A percentile compares a stretch with the other conserved stretches of the same genome.
Evolutionary conservation across 305 asterid species (phyloP).

Genomic region (Fraxinus nigra): DNA sequence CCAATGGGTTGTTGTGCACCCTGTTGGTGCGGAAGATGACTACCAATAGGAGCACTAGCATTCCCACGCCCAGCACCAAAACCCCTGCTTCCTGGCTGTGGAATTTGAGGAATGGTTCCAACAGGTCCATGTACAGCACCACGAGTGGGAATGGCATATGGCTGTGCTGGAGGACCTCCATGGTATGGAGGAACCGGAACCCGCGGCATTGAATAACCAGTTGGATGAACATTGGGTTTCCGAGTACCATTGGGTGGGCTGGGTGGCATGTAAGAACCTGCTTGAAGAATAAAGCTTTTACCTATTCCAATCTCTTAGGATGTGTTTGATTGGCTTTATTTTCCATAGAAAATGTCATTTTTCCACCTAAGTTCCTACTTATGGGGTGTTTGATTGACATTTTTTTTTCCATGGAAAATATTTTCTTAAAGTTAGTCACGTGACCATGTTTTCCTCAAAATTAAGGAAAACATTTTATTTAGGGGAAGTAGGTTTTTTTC

Average conservation of each 20-base stretch:
- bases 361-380: background rate
- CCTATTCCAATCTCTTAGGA: background rate
- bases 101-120: conserved; percentile 88
- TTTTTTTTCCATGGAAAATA: background rate
- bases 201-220: conserved; percentile 84
- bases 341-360: background rate
- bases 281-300: conserved; percentile 24
- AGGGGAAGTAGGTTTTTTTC: background rate
- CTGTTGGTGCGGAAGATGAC: conserved; percentile 93
- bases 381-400: background rate
- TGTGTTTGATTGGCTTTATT: background rate
- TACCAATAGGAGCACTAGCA: conserved; percentile 80
- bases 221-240: conserved; percentile 76
- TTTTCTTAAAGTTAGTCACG: background rate
- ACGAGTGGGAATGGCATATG: conserved; percentile 94
- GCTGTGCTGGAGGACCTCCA: conserved; percentile 83
- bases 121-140: conserved; percentile 97
- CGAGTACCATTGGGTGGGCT: conserved; percentile 81
- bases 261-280: conserved; percentile 84
- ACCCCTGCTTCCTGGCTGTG: conserved; percentile 90
- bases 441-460: background rate
- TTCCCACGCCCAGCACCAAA: conserved; percentile 95
- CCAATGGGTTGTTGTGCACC: conserved; percentile 83
- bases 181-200: conserved; percentile 86
- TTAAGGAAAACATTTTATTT: background rate